Base-by-base conservation (phyloP, 2,329 filamentous ascomycete genomes). In the Fusarium sublunatum region DNA sequence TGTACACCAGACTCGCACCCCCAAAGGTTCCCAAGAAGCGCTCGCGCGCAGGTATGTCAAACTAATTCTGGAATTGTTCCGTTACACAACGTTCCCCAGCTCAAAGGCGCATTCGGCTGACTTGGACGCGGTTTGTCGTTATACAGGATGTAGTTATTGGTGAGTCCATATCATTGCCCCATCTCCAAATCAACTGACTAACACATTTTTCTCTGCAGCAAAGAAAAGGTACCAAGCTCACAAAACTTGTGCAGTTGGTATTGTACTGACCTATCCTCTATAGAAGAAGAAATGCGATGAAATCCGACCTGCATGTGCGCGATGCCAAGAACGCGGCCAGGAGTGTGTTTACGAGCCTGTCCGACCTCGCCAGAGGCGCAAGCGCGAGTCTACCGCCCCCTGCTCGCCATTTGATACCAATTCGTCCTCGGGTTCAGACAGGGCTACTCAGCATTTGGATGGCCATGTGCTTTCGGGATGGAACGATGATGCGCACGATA, bases 201-300 rank as follows among this genome's bases (percentile, higher is more conserved):
- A 70, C 61, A 47, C 31, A 10, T 11, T n/a, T n/a, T 36, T 46
- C 9, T 43, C 7, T 26, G 42, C 53, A 85, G 83, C 65, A 85
- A 84, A 72, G 82, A 84, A 72, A 85, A 85, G 78, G 83, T 61
- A 36, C 40, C 45, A 34, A 36, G 11, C 19, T 54, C 42, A 25
- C 29, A 22, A 7, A 31, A 15, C 11, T 11, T 11, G 9, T 24
- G 22, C 10, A 36, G 11, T 41, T 34, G 26, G 24, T 24, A 36
- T 36, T 42, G 41, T 31, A 46, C 42, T 65, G 55, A 63, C 55
- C 52, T 15, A 26, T 38, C 34, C 15, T 8, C 19, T 15, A 61
- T 58, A 86, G 83, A 86, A 86, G 72, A 86, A 86, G 71, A 86
- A 86, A 74, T 86, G 83, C 65, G 81, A 86, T 67, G 83, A 86